Conservation (phyloP, 2,329 filamentous ascomycete genomes). For the Penicillium capsulatum region DNA sequence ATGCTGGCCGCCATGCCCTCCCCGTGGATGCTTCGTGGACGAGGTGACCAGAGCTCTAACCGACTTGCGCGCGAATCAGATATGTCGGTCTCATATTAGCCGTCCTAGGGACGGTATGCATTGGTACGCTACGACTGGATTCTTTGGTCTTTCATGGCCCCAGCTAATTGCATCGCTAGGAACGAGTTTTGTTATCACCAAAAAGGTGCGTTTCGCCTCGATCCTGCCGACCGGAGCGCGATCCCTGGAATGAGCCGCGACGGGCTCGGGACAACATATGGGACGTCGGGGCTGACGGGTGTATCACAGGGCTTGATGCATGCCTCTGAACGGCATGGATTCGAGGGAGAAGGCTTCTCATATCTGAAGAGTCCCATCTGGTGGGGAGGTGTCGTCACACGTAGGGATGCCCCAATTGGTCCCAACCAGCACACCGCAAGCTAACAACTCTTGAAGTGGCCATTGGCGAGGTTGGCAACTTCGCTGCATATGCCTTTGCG, state of each 20-base stretch:
- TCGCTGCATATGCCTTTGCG: conserved; percentile 95
- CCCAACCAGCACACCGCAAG: conserved; percentile 18
- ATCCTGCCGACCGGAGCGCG: conserved; percentile 6
- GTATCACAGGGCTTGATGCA: conserved; percentile 72
- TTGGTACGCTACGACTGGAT: conserved; percentile 32
- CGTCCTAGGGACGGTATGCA: conserved; percentile 47
- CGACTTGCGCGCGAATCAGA: conserved; percentile 27
- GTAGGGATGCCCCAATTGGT: conserved; percentile 51
- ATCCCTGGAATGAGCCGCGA: not conserved
- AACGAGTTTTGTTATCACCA: conserved; percentile 97
- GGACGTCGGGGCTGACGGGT: conserved; percentile 17
- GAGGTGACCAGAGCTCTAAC: conserved; percentile 20
- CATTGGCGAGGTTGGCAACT: conserved; percentile 91
- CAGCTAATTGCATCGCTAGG: conserved; percentile 49
- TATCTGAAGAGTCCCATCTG: conserved; percentile 93
- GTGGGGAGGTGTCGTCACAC: conserved; percentile 91
- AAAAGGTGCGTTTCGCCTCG: conserved; percentile 64
- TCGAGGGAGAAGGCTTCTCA: conserved; percentile 92
- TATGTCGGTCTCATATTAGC: conserved; percentile 47
- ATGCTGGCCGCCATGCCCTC: conserved; percentile 14
- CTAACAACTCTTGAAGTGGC: conserved; percentile 59
- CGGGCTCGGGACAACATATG: not conserved
- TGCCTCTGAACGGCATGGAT: conserved; percentile 85
- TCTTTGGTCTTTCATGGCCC: not conserved
- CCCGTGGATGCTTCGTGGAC: conserved; percentile 7